Evolutionary conservation across 2,329 filamentous ascomycete genomes (phyloP), one percentile per base, ranked within the genome.

Genomic region (Nannizziopsis barbatae): DNA sequence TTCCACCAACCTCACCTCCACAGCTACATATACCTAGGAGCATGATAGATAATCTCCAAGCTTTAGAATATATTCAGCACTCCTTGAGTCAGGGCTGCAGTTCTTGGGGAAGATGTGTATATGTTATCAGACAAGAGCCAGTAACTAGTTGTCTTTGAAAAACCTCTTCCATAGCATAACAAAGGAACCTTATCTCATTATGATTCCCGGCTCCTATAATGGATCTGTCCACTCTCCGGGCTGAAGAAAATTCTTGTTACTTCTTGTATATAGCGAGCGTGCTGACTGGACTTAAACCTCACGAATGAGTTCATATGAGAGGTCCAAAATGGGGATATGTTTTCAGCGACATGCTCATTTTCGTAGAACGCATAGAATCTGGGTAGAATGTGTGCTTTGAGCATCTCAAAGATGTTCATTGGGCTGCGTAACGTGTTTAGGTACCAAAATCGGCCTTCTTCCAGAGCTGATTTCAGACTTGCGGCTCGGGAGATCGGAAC

Each of bases 261-360:
- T 20, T 53, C 45, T 33, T 50, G 6, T 4, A 18, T 37, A 37
- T 53, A 53, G 35, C 14, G 48, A 15, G 37, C 5, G 11, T 32
- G 15, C 17, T 46, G 22, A 22, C 40, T 18, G 22, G 41, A 2
- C 15, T 53, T 53, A n/a, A n/a, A 41, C 7, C 51, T 9, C n/a
- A 53, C 43, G 43, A 53, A 53, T 40, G 31, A 46, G 33, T 32
- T 43, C 49, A 53, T 53, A 20, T 30, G 35, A 39, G 18, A 35
- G 17, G 14, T 47, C 51, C 49, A 53, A 30, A 51, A 53, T 30
- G 49, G 20, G 10, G 49, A 49, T 10, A 51, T 12, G n/a, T 10
- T 32, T 5, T 38, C 20, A 17, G 10, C 30, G 10, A 1, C 2
- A 10, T 45, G 30, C 5, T 5, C 12, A 8, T 41, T 17, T 32